Evolutionary conservation across 1,139 yeast species (phyloP), one percentile per base, ranked within the genome.

Genomic region (Yamadazyma spencermartinsiae): DNA sequence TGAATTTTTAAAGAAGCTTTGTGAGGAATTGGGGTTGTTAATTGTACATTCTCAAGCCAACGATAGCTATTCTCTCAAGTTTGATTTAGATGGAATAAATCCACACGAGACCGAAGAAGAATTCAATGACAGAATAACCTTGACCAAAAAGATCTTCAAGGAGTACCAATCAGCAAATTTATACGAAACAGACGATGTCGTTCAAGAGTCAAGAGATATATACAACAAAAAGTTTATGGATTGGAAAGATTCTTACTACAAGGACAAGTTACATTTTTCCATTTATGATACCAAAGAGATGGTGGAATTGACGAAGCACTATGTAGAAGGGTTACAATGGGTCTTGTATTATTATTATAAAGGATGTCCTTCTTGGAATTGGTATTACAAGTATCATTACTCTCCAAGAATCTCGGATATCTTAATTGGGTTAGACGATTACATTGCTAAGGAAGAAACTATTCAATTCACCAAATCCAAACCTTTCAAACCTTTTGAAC

Each of bases 261-360:
- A 79, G 50, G 79, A 79, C 16, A 94, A 94, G 58, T 72, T 94
- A 45, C 79, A 79, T 9, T 86, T 87, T 48, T 76, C 85, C 13
- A 68, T 78, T 35, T 52, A 72, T 30, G 73, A 80, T 39, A 79
- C 75, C 23, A 83, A 78, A 2, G 66, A 79, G 46, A 65, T 90
- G 52, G 62, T 62, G 15, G 76, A 76, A 21, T 60, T 88, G 52
- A 77, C 95, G n/a, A 81, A 81, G 50, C 90, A 88, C 60, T 90
- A 89, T 56, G 72, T 90, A 34, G 96, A 90, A 63, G 98, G 98
- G 51, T 72, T 90, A 48, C 98, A 90, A 63, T 90, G 98, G 98
- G 97, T 90, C 12, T 71, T 90, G 61, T 83, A 77, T 55, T 90
- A 90, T 63, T 90, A 90, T 61, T 90, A 88, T 56, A 77, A 78